Evolutionary conservation across 2,329 filamentous ascomycete species (phyloP).

Genomic region (Lomentospora prolificans): DNA sequence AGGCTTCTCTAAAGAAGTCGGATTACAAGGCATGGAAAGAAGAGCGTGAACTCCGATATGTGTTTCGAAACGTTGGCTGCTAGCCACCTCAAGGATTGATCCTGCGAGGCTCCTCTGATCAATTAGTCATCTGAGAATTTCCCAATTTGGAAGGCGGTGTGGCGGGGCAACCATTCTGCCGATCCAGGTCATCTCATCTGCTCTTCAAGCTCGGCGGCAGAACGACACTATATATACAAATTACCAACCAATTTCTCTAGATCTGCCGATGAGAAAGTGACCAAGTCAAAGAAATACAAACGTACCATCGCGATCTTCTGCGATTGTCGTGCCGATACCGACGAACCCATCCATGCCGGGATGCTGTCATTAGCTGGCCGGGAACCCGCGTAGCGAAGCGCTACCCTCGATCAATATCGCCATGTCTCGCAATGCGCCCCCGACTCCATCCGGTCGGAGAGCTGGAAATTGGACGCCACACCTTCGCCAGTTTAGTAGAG

Average conservation of each 20-base stretch:
- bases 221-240: background rate
- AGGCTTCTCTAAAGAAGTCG: no score
- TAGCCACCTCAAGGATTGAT: background rate
- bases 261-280: background rate
- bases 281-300: background rate
- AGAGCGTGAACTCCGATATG: background rate
- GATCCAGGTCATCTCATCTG: background rate
- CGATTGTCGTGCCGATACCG: background rate
- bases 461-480: conserved; percentile 29
- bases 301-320: background rate
- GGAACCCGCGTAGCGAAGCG: conserved; percentile 9
- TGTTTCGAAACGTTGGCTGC: no score
- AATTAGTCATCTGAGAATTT: background rate
- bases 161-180: background rate
- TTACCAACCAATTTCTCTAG: background rate
- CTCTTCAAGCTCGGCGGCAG: background rate
- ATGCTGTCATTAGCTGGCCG: conserved; percentile 3
- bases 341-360: background rate
- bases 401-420: conserved; percentile 7
- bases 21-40: background rate
- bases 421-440: conserved; percentile 33
- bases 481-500: conserved; percentile 41
- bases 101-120: background rate
- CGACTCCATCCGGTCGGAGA: conserved; percentile 31
- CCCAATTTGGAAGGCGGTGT: background rate